Base-by-base conservation (phyloP, 495 filamentous ascomycete genomes). In the Pseudoneurospora amorphoporcata region DNA sequence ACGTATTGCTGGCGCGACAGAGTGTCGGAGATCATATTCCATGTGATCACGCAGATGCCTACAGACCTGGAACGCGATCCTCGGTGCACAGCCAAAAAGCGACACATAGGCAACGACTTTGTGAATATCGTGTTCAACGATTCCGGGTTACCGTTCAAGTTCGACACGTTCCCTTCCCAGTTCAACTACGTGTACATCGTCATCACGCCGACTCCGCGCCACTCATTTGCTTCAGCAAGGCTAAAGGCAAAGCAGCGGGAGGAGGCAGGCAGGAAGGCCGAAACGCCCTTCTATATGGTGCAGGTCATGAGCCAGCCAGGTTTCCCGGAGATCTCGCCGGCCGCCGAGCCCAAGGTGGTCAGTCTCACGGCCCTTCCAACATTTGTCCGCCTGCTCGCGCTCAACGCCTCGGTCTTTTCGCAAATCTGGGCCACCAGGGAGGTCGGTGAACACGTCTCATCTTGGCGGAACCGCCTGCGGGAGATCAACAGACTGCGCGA, bases 91-190 rank as follows among this genome's bases (percentile, higher is more conserved):
- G 87, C 87, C 77, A 99, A 99, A 84, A 99, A 99, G 80, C 86
- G 90, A 4, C 97, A 99, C 77, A 94, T 97, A 53, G 96, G 96
- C 47, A 99, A 99, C 77, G 97, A 99, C 82, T 96, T 91, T 76
- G 96, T 99, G 75, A 98, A 96, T 76, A 97, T 99, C 76, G 90
- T 99, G 69, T 99, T 94, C 84, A 99, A 99, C 79, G 92, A 95
- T 72, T 97, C 94, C 17, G 95, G 97, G 35, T 77, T 88, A 37
- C 90, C 92, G 0, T 98, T 97, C 84, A 86, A 88, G 71, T 96
- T 97, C 76, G 89, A 97, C 80, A 97, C 93, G 4, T 94, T 99
- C 73, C 93, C 93, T 0, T 94, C 92, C 0, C 91, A 93, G 74
- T 97, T 98, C 84, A 97, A 97, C 79, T 95, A 90, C 74, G 93